Evolutionary conservation across 768 basidiomycete genomes (phyloP).

Genomic region (Trametes cubensis): DNA sequence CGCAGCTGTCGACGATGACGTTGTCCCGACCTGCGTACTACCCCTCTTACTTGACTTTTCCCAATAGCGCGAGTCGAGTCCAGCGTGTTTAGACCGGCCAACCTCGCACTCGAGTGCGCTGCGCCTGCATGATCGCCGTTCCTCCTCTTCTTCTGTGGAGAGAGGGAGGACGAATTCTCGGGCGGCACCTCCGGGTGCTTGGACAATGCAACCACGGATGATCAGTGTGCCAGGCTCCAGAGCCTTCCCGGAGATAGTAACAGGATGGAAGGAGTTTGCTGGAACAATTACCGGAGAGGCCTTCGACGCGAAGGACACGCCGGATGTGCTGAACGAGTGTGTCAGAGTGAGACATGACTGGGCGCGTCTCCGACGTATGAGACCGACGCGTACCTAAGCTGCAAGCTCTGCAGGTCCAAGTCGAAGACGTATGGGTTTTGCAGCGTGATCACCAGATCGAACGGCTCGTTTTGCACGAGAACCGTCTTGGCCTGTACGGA

Average conservation of each 20-base stretch:
- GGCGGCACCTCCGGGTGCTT: constrained; percentile 69
- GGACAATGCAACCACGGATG: constrained; percentile 79
- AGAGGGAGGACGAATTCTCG: constrained; percentile 80
- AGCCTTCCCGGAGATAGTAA: constrained; percentile 71
- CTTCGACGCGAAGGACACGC: constrained; percentile 71
- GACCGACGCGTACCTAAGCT: constrained; percentile 64
- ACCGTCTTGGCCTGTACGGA: constrained; percentile 53
- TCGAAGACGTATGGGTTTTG: constrained; percentile 93
- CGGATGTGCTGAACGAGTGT: constrained; percentile 66
- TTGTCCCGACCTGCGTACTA: constrained; percentile 27
- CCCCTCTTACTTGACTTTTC: constrained; percentile 49
- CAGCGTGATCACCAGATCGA: constrained; percentile 84
- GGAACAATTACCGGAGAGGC: constrained; percentile 69
- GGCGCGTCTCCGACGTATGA: constrained; percentile 14
- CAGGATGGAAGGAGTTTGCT: constrained; percentile 71
- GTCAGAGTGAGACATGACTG: neutral
- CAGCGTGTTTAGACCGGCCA: constrained; percentile 72
- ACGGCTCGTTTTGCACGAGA: constrained; percentile 78
- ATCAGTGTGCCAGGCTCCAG: constrained; percentile 64
- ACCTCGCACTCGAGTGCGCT: constrained; percentile 65
- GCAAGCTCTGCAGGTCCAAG: constrained; percentile 80
- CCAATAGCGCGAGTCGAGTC: constrained; percentile 72
- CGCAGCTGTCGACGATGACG: constrained; percentile 14
- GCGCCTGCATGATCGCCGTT: constrained; percentile 55
- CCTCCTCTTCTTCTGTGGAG: constrained; percentile 71